Percentiles rank a stretch among this genome's conserved stretches.
Conservation (phyloP, 164 flowering plant genomes). For the Aristolochia fimbriata region DNA sequence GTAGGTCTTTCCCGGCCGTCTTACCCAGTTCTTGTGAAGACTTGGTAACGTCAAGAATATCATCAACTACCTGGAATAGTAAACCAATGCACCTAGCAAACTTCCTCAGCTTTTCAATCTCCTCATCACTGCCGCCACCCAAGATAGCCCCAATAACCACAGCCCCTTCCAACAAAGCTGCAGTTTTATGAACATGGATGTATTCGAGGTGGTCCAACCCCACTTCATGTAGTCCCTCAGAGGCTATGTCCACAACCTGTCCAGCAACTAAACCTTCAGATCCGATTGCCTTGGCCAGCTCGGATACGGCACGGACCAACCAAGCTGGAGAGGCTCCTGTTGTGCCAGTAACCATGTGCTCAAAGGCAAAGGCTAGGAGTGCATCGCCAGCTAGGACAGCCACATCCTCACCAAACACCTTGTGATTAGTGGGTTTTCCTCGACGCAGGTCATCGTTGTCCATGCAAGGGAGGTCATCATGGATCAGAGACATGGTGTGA, state of each 20-base stretch:
- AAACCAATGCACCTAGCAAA: slow-evolving; percentile 50
- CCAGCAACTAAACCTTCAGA: slow-evolving; percentile 47
- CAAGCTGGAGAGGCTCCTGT: slow-evolving; percentile 22
- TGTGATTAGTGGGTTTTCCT: slow-evolving; percentile 69
- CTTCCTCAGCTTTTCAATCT: slow-evolving; percentile 37
- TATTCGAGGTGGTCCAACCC: slow-evolving; percentile 45
- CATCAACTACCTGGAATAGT: slow-evolving; percentile 65
- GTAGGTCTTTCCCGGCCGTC: slow-evolving; percentile 61
- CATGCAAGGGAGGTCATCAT: slow-evolving; percentile 72
- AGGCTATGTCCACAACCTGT: slow-evolving; percentile 47
- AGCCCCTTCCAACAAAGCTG: slow-evolving; percentile 40
- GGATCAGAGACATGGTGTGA: slow-evolving; percentile 70
- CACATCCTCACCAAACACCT: slow-evolving; percentile 55
- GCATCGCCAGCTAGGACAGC: slow-evolving; percentile 70
- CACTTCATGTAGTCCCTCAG: slow-evolving; percentile 31
- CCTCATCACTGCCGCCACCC: slow-evolving; percentile 49
- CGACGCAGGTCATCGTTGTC: slow-evolving; percentile 63
- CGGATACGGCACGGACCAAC: slow-evolving; percentile 35
- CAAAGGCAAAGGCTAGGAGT: slow-evolving; percentile 49
- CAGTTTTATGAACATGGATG: slow-evolving; percentile 60
- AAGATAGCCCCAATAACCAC: slow-evolving; percentile 52
- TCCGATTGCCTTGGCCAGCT: slow-evolving; percentile 44
- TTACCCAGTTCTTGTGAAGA: slow-evolving; percentile 59
- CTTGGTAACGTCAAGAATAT: slow-evolving; percentile 55
- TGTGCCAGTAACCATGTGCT: slow-evolving; percentile 40